phyloP scores from a whole-genome alignment of 73 alveolate species.

The Effrenium voratum region DNA sequence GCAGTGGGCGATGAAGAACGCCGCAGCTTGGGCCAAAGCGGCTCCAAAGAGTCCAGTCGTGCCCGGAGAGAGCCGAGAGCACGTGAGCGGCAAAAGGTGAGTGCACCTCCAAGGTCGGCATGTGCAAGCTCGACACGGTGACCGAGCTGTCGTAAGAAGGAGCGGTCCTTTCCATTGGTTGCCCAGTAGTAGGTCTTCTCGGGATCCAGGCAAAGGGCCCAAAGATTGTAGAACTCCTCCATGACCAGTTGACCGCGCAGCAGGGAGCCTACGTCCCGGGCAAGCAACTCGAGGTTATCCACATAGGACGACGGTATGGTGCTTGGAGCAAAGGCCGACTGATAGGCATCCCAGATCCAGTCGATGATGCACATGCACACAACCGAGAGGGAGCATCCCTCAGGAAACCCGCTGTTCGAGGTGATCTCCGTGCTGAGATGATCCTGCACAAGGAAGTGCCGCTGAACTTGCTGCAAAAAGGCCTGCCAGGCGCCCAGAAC shows the following conservation, averaged over 20 bases:
- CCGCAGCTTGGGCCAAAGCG: background rate
- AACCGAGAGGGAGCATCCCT: background rate
- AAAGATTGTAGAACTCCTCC: background rate
- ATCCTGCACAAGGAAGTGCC: background rate
- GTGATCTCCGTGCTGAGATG: background rate
- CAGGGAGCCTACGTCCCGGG: background rate
- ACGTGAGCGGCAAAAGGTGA: background rate
- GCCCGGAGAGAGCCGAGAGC: background rate
- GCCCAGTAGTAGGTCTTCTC: background rate
- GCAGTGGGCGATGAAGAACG: background rate
- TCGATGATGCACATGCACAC: background rate
- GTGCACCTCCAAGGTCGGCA: background rate
- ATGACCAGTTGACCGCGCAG: background rate
- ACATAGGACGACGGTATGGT: background rate
- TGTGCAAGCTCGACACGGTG: no score
- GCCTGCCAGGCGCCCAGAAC: background rate
- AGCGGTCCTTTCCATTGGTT: background rate
- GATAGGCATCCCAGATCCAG: background rate
- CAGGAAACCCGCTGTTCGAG: constrained; percentile 8
- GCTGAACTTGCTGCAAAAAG: background rate
- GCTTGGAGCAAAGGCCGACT: background rate
- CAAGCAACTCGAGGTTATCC: background rate
- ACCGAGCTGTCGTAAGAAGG: no score
- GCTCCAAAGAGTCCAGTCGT: background rate
- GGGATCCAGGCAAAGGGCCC: background rate